Conservation (phyloP, 1,284 basidiomycete genomes). For the Ceratorhiza oryzae-sativae region DNA sequence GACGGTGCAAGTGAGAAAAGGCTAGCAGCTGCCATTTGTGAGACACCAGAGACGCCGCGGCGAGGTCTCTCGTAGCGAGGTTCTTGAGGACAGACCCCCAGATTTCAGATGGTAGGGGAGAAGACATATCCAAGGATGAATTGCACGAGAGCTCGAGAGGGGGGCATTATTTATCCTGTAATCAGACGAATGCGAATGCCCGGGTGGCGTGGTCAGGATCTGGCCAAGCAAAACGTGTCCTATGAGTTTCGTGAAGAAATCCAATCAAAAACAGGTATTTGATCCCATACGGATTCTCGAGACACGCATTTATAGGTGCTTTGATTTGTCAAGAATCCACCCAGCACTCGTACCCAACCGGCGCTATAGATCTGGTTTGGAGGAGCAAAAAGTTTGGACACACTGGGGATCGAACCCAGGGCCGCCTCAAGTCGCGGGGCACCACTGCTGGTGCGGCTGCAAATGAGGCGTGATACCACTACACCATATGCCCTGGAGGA, state of each 20-base stretch:
- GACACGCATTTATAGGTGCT: no score
- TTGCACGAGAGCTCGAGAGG: no score
- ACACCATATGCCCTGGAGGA: conserved; percentile 27
- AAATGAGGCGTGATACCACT: conserved; percentile 38
- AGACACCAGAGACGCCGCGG: neutral
- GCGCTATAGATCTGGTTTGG: no score
- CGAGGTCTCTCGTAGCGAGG: neutral
- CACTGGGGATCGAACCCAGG: conserved; percentile 37
- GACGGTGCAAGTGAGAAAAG: neutral
- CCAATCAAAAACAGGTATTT: no score
- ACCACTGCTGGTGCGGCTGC: neutral
- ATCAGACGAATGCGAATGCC: no score
- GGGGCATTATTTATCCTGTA: no score
- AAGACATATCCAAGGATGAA: neutral
- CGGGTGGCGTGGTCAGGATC: no score
- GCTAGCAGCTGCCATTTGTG: neutral
- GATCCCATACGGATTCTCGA: no score
- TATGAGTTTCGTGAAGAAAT: no score
- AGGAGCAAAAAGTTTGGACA: conserved; percentile 30
- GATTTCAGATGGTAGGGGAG: neutral
- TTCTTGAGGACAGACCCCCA: neutral
- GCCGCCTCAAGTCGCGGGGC: conserved; percentile 26
- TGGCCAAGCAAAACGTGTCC: no score
- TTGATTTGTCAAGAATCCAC: no score
- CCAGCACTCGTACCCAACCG: no score